These are phyloP conservation scores for Aspergillus ochraceoroseus DNA, from an alignment of 2,329 filamentous ascomycete species.

Conservation along the genomic window DNA sequence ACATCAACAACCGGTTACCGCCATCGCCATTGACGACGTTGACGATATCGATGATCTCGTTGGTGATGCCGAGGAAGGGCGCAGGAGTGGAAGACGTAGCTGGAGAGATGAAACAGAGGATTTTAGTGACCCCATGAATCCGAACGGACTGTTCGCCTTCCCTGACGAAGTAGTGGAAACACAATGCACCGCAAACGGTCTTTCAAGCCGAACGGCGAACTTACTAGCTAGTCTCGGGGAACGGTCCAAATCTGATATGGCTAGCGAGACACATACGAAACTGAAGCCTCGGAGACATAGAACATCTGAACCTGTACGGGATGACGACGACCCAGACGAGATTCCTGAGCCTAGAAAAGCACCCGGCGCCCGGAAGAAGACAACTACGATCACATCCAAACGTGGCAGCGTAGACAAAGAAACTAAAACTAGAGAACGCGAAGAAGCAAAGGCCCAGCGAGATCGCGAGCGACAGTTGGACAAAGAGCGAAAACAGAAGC, in stretches of 20 bases:
- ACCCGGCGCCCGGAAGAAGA: conserved; percentile 32
- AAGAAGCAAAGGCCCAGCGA: conserved; percentile 45
- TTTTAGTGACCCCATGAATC: conserved; percentile 31
- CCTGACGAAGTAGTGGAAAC: too few species aligned
- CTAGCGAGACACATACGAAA: conserved; percentile 7
- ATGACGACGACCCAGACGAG: conserved; percentile 21
- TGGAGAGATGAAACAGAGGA: conserved; percentile 30
- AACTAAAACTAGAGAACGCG: conserved; percentile 53
- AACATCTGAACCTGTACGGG: too few species aligned
- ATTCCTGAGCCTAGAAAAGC: conserved; percentile 44
- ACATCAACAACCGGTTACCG: conserved; percentile 13
- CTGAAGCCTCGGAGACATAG: too few species aligned
- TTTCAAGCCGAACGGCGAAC: conserved; percentile 40
- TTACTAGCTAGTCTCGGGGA: conserved; percentile 36
- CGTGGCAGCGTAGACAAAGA: conserved; percentile 32
- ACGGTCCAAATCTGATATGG: conserved; percentile 6
- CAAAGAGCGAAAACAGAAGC: conserved; percentile 46
- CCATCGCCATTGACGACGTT: conserved; percentile 36
- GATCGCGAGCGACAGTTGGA: conserved; percentile 54
- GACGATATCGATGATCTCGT: conserved; percentile 26
- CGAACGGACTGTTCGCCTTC: conserved; percentile 24
- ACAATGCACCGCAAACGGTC: conserved; percentile 9
- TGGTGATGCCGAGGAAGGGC: not conserved
- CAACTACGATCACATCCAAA: conserved; percentile 22
- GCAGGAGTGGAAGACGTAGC: not conserved